These are phyloP conservation scores for Cadophora luteo-olivacea DNA, from an alignment of 2,329 filamentous ascomycete species.

Conservation along the genomic window DNA sequence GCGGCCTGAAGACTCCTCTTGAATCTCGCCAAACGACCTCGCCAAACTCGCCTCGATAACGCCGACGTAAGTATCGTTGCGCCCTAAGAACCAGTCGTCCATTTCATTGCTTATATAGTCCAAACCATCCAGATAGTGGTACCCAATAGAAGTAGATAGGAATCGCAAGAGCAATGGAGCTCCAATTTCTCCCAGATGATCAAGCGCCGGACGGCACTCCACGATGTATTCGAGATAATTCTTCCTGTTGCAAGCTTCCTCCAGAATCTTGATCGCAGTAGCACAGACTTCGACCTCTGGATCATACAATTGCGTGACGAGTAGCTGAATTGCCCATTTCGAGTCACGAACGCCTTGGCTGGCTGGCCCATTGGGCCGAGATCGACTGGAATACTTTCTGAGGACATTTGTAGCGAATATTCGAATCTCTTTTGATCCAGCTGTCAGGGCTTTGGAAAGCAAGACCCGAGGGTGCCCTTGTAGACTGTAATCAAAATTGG, in stretches of 20 bases:
- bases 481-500: conserved; percentile 90
- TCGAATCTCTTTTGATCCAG: conserved; percentile 87
- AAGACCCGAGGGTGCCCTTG: conserved; percentile 91
- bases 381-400: conserved; percentile 79
- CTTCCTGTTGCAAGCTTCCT: conserved; percentile 95
- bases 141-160: conserved; percentile 93
- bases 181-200: conserved; percentile 95
- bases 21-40: conserved; percentile 70
- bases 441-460: conserved; percentile 90
- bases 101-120: conserved; percentile 99
- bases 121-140: conserved; percentile 94
- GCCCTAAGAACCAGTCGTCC: conserved; percentile 98
- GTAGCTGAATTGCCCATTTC: conserved; percentile 93
- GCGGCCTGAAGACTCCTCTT: conserved; percentile 48
- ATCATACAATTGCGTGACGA: conserved; percentile 99
- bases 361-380: conserved; percentile 49
- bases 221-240: conserved; percentile 94
- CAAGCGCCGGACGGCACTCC: conserved; percentile 90
- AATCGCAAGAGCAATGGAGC: conserved; percentile 92
- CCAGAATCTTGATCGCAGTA: conserved; percentile 93
- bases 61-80: conserved; percentile 94
- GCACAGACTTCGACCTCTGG: conserved; percentile 97
- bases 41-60: conserved; percentile 96
- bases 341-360: conserved; percentile 65
- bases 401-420: conserved; percentile 88